Evolutionary conservation across 108 stramenopile species (phyloP).

Genomic region (Cyclotella baltica): DNA sequence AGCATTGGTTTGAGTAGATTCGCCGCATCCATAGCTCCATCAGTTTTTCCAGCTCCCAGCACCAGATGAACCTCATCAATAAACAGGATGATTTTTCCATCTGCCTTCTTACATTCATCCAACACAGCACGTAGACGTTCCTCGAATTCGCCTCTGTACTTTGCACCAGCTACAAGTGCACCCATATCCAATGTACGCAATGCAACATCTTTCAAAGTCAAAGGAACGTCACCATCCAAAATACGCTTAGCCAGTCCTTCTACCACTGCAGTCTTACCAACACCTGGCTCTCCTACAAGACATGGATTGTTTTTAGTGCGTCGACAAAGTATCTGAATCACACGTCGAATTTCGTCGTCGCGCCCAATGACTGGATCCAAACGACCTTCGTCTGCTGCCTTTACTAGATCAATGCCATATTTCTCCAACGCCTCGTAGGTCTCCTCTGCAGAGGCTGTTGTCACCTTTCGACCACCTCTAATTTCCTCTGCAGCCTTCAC

Average conservation of each 20-base stretch:
- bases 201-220: conserved; percentile 84
- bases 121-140: conserved; percentile 95
- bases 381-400: conserved; percentile 90
- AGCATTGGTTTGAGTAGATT: conserved; percentile 98
- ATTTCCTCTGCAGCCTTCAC: conserved; percentile 68
- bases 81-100: conserved; percentile 94
- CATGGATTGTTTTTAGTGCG: conserved; percentile 97
- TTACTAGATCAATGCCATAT: conserved; percentile 82
- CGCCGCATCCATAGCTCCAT: conserved; percentile 97
- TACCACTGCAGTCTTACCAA: conserved; percentile 97
- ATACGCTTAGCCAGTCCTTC: conserved; percentile 96
- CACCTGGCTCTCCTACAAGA: conserved; percentile 92
- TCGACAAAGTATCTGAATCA: conserved; percentile 94
- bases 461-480: conserved; percentile 73
- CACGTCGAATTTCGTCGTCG: conserved; percentile 94
- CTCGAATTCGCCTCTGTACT: conserved; percentile 98
- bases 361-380: conserved; percentile 98
- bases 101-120: conserved; percentile 91
- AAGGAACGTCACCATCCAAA: conserved; percentile 94
- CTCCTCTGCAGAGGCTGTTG: conserved; percentile 73
- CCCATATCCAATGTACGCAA: conserved; percentile 96
- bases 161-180: conserved; percentile 96
- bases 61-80: conserved; percentile 98
- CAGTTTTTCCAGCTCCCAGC: conserved; percentile 93
- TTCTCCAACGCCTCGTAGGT: conserved; percentile 73